Percentiles rank a stretch among this genome's conserved stretches.
phyloP scores from a whole-genome alignment of 371 early-diverging fungal species.

The Mucor irregularis region DNA sequence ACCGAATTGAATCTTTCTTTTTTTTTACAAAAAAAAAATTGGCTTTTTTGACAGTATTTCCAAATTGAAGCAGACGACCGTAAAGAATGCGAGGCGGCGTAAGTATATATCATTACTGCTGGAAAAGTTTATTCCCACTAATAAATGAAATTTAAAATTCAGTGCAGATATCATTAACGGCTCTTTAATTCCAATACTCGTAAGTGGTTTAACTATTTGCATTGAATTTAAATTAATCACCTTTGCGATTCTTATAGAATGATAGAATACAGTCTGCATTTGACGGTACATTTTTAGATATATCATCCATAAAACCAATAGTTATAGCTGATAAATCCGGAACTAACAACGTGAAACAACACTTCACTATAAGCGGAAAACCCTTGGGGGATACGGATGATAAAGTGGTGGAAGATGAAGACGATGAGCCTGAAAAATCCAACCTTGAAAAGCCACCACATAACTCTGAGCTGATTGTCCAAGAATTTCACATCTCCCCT shows the following conservation, averaged over 20 bases:
- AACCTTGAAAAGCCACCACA: background rate
- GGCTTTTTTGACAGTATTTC: constrained; percentile 19
- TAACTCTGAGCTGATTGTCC: background rate
- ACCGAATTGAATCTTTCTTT: too few species aligned
- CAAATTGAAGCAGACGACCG: constrained; percentile 16
- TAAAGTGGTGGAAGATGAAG: background rate
- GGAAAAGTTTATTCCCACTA: background rate
- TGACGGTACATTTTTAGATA: background rate
- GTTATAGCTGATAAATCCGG: background rate
- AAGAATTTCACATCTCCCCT: constrained; percentile 27
- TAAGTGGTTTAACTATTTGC: background rate
- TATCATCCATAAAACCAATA: background rate
- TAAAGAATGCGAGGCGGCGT: constrained; percentile 15
- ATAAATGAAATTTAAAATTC: background rate
- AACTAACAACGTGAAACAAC: too few species aligned
- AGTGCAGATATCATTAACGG: background rate
- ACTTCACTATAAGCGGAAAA: background rate
- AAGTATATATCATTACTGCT: constrained; percentile 3
- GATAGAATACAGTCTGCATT: background rate
- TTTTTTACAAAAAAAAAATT: background rate
- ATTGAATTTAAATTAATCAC: background rate
- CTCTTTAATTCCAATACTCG: background rate
- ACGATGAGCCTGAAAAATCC: background rate
- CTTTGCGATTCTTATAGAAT: background rate
- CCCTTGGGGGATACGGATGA: background rate